Evolutionary conservation across 2,329 filamentous ascomycete species (phyloP), one percentile per base, ranked within the genome.

Genomic region (Microdochium paspali): DNA sequence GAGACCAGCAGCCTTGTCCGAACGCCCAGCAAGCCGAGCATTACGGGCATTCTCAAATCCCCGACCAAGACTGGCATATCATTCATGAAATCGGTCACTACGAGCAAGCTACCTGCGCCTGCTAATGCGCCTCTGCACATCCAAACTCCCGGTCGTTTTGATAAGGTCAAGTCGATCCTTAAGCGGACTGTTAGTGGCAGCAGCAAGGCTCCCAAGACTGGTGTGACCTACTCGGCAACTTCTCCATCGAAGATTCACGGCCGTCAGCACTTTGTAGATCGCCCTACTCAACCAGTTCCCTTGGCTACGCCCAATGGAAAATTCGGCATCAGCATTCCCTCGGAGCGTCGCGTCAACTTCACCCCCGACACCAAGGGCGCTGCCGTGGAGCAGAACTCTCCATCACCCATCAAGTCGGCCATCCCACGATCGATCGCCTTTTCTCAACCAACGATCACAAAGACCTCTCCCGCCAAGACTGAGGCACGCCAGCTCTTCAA

Each of bases 261-360:
- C 9, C 67, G 70, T 7, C 54, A 59, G 2, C 65, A 63, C 18
- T 40, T 40, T 21, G 61, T 74, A 12, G 71, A 80, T 26, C 80
- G 79, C 55, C 67, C 72, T 21, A 61, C 82, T 26, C 74, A 74
- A 46, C 61, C 70, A 3, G 61, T 73, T 18, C 72, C 77, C 5
- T 66, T 80, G 47, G 82, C 80, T 4, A 88, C 85, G 1, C 85
- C 85, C 7, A 82, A 82, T 26, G 76, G 82, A 23, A 86, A 82
- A 63, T 61, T 72, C 31, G 35, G 4, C 18, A 21, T 40, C 12
- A 21, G 35, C 35, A 20, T 40, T 20, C 6, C 35, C 35, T 21
- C 18, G 10, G 63, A 67, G 18, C 95, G 94, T 69, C 84, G 79
- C 48, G 87, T 95, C 30, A 82, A 86, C 45, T 95, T 95, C 58